Conservation (phyloP, 176 grass and related monocot genomes). For the Rhynchospora tenuis region DNA sequence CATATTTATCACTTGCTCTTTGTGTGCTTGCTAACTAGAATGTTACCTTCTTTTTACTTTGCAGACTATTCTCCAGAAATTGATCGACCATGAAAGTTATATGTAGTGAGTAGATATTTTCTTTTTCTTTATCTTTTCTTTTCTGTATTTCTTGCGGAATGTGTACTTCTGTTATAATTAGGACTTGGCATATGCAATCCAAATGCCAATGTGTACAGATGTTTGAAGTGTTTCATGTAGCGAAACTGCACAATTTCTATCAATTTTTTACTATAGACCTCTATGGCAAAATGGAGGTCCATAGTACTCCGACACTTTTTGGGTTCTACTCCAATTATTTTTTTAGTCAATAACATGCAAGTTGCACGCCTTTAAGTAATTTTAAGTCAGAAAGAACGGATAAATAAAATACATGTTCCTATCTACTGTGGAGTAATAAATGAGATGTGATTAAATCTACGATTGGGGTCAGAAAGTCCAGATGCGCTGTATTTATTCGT, state of each 20-base stretch:
- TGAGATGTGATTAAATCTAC: not conserved
- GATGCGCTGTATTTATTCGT: not conserved
- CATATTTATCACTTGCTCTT: not conserved
- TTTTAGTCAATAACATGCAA: not conserved
- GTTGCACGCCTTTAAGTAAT: not conserved
- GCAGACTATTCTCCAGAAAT: constrained; percentile 82
- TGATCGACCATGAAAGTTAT: constrained; percentile 85
- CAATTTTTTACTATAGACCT: no score
- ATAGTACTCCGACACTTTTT: no score
- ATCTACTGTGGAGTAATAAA: not conserved
- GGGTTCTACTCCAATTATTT: not conserved
- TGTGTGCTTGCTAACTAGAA: not conserved
- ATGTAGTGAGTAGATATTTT: constrained; percentile 35
- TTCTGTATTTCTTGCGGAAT: not conserved
- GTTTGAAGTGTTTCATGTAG: no score
- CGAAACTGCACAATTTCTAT: no score
- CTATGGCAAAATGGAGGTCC: no score
- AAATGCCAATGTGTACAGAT: no score
- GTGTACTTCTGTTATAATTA: not conserved
- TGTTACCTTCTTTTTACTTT: constrained; percentile 22
- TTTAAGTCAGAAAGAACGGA: not conserved
- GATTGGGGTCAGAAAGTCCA: not conserved
- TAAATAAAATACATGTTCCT: not conserved
- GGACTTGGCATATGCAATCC: not conserved
- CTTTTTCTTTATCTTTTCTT: not conserved